Conservation (phyloP, 2,329 filamentous ascomycete genomes). For the Parastagonospora avenae region DNA sequence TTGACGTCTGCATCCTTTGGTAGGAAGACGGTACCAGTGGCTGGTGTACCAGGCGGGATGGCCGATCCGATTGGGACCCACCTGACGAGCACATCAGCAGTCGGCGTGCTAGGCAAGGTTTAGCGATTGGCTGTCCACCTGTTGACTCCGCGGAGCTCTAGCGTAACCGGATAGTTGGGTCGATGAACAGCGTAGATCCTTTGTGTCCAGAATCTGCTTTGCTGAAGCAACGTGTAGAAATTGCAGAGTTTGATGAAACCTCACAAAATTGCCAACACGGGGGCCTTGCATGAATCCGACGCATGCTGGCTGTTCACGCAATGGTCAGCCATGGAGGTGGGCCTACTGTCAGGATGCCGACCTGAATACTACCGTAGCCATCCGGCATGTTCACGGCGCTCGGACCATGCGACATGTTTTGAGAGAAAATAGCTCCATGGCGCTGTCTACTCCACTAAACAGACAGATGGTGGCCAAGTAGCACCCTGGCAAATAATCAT, state of each 20-base stretch:
- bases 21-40: constrained; percentile 8
- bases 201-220: constrained; percentile 2
- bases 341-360: constrained; percentile 23
- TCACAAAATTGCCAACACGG: background rate
- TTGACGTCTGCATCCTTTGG: constrained; percentile 19
- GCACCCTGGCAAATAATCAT: constrained; percentile 16
- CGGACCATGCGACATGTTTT: constrained; percentile 16
- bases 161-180: constrained; percentile 7
- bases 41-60: constrained; percentile 26
- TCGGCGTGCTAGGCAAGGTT: background rate
- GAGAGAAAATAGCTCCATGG: constrained; percentile 12
- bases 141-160: constrained; percentile 4
- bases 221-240: constrained; percentile 4
- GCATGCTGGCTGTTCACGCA: background rate
- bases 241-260: constrained; percentile 1
- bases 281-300: constrained; percentile 2
- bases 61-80: constrained; percentile 10
- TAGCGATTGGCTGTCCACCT: constrained; percentile 1
- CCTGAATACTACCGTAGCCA: constrained; percentile 28
- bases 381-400: constrained; percentile 22
- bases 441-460: constrained; percentile 17
- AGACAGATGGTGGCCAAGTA: constrained; percentile 20
- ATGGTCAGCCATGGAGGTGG: constrained; percentile 20
- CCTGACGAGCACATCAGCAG: constrained; percentile 3
- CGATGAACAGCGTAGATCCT: background rate